These are phyloP conservation scores for Wickerhamiella allomyrinae DNA, from an alignment of 805 yeast genomes.

Conservation along the genomic window DNA sequence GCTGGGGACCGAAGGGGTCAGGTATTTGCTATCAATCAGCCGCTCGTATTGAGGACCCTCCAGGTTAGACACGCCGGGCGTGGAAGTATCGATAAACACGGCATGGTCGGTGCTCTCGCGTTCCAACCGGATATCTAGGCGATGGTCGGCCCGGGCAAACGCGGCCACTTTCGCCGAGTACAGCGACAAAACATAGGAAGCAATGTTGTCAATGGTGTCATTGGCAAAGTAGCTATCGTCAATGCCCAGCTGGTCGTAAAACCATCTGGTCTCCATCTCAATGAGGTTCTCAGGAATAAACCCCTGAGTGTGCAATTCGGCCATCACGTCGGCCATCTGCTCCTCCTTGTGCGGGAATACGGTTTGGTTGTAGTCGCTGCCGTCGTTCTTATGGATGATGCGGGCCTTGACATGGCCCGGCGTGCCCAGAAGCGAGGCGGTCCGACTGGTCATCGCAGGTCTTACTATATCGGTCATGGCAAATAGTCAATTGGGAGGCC, in stretches of 20 bases:
- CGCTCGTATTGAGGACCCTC: conserved; percentile 45
- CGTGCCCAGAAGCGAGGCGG: conserved; percentile 18
- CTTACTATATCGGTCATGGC: not conserved
- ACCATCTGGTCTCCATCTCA: conserved; percentile 80
- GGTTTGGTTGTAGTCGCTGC: conserved; percentile 52
- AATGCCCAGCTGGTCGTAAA: conserved; percentile 73
- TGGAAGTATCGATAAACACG: conserved; percentile 69
- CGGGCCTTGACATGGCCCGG: conserved; percentile 19
- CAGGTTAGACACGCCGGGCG: conserved; percentile 34
- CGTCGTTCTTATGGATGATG: conserved; percentile 10
- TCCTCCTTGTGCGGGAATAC: conserved; percentile 68
- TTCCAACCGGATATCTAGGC: conserved; percentile 60
- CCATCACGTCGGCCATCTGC: conserved; percentile 71
- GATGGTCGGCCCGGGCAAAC: conserved; percentile 43
- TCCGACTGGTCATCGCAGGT: conserved; percentile 12
- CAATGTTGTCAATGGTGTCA: conserved; percentile 68
- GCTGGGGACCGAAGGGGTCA: conserved; percentile 28
- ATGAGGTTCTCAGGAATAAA: conserved; percentile 79
- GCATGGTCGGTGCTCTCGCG: conserved; percentile 77
- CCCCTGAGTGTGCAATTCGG: conserved; percentile 65
- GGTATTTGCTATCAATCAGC: conserved; percentile 66
- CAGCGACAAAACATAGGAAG: conserved; percentile 70
- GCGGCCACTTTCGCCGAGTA: conserved; percentile 91
- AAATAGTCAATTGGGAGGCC: not conserved
- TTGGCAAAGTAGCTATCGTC: conserved; percentile 86